These are phyloP conservation scores for Forsythia viridissima DNA, from an alignment of 257 asterid genomes.

Conservation along the genomic window DNA sequence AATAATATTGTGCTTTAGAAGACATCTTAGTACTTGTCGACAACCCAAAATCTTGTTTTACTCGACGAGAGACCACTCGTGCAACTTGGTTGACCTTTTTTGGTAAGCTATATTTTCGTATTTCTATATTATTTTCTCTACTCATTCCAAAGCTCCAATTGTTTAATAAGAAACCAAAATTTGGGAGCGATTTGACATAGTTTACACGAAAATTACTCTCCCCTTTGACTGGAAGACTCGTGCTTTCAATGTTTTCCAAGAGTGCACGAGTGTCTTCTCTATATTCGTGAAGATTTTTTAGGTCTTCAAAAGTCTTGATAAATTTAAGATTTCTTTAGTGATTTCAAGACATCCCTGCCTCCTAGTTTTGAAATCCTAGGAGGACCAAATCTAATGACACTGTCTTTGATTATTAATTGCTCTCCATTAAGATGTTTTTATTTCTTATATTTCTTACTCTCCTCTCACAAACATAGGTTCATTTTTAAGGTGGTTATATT, in stretches of 20 bases:
- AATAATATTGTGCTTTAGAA: not conserved
- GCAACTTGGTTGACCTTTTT: not conserved
- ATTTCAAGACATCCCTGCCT: not conserved
- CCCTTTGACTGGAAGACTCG: conserved; percentile 15
- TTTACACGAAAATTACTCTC: not conserved
- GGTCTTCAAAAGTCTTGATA: no score
- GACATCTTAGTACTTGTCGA: not conserved
- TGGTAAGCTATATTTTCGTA: not conserved
- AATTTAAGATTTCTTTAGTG: no score
- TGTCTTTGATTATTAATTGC: no score
- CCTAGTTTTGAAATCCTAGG: not conserved
- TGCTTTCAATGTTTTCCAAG: conserved; percentile 30
- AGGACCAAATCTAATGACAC: not conserved
- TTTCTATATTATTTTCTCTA: not conserved
- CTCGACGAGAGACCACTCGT: not conserved
- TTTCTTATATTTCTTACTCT: no score
- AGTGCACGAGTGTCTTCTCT: not conserved
- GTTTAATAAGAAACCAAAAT: not conserved
- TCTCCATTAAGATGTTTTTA: no score
- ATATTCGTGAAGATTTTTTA: no score
- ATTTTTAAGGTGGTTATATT: no score
- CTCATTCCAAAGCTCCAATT: not conserved
- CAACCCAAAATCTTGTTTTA: not conserved
- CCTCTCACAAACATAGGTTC: no score
- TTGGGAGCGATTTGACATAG: not conserved